Evolutionary conservation across 495 filamentous ascomycete genomes (phyloP).

Genomic region (Penicillium steckii): DNA sequence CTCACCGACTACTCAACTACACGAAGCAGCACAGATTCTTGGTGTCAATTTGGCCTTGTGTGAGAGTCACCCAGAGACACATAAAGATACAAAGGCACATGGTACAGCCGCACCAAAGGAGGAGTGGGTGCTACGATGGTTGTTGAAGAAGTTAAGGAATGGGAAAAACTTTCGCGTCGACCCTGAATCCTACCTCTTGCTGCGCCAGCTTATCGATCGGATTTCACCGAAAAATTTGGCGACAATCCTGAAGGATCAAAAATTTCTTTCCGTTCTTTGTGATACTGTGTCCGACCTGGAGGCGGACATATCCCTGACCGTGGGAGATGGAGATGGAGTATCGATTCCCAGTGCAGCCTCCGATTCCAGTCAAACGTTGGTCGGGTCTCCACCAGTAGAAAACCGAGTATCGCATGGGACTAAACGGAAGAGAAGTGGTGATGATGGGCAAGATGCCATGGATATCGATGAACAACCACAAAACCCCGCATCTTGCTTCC

Average conservation of each 20-base stretch:
- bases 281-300: conserved; percentile 39
- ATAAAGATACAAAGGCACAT: conserved; percentile 25
- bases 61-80: conserved; percentile 33
- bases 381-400: conserved; percentile 28
- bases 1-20: conserved; percentile 39
- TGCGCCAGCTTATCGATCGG: conserved; percentile 46
- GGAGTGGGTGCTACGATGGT: conserved; percentile 68
- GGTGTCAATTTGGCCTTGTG: conserved; percentile 41
- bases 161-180: conserved; percentile 44
- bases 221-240: conserved; percentile 47
- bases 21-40: conserved; percentile 49
- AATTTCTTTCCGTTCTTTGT: conserved; percentile 46
- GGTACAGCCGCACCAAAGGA: conserved; percentile 46
- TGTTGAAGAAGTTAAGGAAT: conserved; percentile 58
- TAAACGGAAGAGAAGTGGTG: conserved; percentile 41
- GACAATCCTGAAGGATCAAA: conserved; percentile 47
- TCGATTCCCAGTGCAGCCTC: conserved; percentile 27
- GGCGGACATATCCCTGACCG: conserved; percentile 32
- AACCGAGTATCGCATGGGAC: conserved; percentile 42
- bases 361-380: conserved; percentile 42
- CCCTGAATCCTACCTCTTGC: conserved; percentile 46
- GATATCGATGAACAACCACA: conserved; percentile 36
- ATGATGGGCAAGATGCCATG: conserved; percentile 36
- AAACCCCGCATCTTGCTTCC: conserved; percentile 38
- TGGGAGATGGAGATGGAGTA: conserved; percentile 27